phyloP scores from a whole-genome alignment of 106 monocot species.

The Cymbidium sinense region DNA sequence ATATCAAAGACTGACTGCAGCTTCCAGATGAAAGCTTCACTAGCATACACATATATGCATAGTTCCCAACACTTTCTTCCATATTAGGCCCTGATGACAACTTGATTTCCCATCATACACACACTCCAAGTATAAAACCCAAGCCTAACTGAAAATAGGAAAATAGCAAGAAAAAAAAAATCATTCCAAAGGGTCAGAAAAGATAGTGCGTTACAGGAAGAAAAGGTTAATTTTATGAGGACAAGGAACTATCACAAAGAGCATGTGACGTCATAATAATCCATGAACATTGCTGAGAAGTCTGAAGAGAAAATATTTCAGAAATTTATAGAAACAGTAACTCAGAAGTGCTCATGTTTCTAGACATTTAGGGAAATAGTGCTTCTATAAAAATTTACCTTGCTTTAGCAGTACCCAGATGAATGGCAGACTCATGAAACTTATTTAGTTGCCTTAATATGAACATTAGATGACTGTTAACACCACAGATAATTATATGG shows the following conservation, averaged over 20 bases:
- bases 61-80: neutral
- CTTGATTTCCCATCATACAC: neutral
- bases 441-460: conserved; percentile 92
- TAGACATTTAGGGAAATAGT: neutral
- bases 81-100: neutral
- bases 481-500: conserved; percentile 96
- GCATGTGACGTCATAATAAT: neutral
- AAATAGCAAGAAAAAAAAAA: neutral
- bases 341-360: neutral
- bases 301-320: neutral
- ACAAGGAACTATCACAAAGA: neutral
- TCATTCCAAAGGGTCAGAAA: neutral
- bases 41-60: neutral
- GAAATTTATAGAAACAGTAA: neutral
- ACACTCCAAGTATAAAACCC: neutral
- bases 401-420: conserved; percentile 79
- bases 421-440: conserved; percentile 86
- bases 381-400: conserved; percentile 41
- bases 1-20: neutral
- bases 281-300: neutral
- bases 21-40: neutral
- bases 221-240: neutral
- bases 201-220: neutral
- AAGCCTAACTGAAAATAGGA: neutral
- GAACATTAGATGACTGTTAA: conserved; percentile 83